These are phyloP conservation scores for Alternaria hordeiaustralica DNA, from an alignment of 2,329 filamentous ascomycete genomes.

Conservation along the genomic window DNA sequence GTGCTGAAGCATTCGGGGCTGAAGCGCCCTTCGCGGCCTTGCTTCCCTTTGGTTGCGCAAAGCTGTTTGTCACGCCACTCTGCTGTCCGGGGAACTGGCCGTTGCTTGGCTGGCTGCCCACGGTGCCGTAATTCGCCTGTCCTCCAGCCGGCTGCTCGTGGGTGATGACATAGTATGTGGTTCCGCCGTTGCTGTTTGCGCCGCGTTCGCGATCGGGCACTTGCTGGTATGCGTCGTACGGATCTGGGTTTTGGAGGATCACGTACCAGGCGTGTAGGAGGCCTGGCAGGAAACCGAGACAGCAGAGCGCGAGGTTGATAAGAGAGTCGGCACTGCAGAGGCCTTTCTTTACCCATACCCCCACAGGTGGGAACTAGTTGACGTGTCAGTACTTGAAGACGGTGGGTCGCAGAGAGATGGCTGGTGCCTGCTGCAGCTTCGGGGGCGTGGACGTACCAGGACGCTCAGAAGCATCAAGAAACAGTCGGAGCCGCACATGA, in stretches of 20 bases:
- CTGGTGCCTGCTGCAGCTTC: slow-evolving; percentile 16
- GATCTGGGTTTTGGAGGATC: slow-evolving; percentile 86
- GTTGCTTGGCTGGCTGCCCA: slow-evolving; percentile 44
- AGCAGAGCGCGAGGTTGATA: slow-evolving; percentile 92
- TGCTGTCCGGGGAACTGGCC: slow-evolving; percentile 54
- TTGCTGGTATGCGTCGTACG: slow-evolving; percentile 66
- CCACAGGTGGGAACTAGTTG: slow-evolving; percentile 13
- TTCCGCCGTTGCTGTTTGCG: slow-evolving; percentile 29
- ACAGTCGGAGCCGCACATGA: slow-evolving; percentile 66
- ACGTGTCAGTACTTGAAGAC: slow-evolving; percentile 5
- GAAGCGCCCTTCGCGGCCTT: slow-evolving; percentile 20
- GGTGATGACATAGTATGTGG: slow-evolving; percentile 36
- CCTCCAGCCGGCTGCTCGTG: slow-evolving; percentile 49
- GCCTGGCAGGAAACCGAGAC: slow-evolving; percentile 70
- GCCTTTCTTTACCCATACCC: slow-evolving; percentile 96
- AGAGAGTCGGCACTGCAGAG: slow-evolving; percentile 90
- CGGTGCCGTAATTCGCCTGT: slow-evolving; percentile 51
- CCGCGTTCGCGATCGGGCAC: slow-evolving; percentile 61
- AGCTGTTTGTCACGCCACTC: slow-evolving; percentile 42
- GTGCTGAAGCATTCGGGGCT: slow-evolving; percentile 16
- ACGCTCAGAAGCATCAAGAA: slow-evolving; percentile 67
- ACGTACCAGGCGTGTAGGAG: slow-evolving; percentile 98
- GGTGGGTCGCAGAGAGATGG: background rate
- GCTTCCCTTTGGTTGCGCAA: slow-evolving; percentile 33
- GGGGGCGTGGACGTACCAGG: slow-evolving; percentile 56